Percentiles rank a stretch among this genome's conserved stretches.
These are phyloP conservation scores for Tulasnella calospora DNA, from an alignment of 768 basidiomycete species.

Conservation along the genomic window DNA sequence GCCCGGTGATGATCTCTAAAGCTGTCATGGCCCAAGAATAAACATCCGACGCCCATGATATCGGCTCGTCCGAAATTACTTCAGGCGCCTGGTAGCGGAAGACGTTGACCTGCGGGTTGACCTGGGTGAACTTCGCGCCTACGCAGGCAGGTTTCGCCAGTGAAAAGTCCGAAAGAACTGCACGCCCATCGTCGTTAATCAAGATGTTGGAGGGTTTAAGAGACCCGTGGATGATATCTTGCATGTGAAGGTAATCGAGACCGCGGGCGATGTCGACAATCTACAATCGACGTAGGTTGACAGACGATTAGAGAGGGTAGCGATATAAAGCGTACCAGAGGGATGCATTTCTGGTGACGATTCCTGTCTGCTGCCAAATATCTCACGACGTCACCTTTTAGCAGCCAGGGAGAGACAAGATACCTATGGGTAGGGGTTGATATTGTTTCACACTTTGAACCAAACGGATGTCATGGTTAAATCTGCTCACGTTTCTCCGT, in stretches of 20 bases:
- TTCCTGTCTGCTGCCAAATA: not conserved
- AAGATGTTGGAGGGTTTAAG: slow-evolving; percentile 17
- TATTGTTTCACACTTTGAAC: not conserved
- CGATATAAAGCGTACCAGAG: not conserved
- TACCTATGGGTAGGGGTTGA: not conserved
- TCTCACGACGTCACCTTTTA: not conserved
- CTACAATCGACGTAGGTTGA: not conserved
- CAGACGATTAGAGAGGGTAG: not conserved
- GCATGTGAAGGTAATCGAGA: slow-evolving; percentile 13
- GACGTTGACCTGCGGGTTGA: not conserved
- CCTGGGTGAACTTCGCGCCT: not conserved
- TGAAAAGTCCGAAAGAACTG: slow-evolving; percentile 21
- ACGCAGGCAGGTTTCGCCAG: not conserved
- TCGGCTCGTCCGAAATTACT: not conserved
- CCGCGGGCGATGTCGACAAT: slow-evolving; percentile 5
- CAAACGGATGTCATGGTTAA: not conserved
- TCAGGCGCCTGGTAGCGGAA: slow-evolving; percentile 17
- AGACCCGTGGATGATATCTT: slow-evolving; percentile 8
- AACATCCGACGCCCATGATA: slow-evolving; percentile 12
- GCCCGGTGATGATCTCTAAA: slow-evolving; percentile 7
- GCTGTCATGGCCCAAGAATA: slow-evolving; percentile 25
- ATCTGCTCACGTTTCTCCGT: not conserved
- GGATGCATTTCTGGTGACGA: not conserved
- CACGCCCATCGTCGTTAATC: not conserved
- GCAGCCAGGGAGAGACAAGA: not conserved